Evolutionary conservation across 257 asterid species (phyloP), one percentile per base, ranked within the genome.

Genomic region (Solanum chmielewskii): DNA sequence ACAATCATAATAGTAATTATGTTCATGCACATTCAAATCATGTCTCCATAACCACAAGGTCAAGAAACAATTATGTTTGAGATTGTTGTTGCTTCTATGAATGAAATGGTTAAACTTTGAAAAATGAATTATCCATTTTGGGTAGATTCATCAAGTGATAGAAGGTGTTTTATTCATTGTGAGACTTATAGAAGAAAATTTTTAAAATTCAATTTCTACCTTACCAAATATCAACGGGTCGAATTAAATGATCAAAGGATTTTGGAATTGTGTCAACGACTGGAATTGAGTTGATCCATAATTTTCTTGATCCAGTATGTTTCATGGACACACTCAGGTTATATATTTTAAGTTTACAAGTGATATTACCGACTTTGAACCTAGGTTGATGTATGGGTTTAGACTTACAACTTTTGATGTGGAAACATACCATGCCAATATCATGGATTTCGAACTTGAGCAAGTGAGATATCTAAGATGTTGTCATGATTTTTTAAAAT

Each of bases 171-270:
- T 18, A 86, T 96, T 64, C 91, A 93, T 76, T 87, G 86, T 16
- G 94, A 92, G 33, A 89, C 89, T 78, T 94, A 96, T 83, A 92
- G 92, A 66, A 94, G 89, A 88, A 89, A 88, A 71, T 94, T 91
- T 44, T 93, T 94, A 45, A 92, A 89, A 25, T 25, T 88, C 37
- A 85, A 33, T 75, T 71, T 85, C 83, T 88, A 86, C 78, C 60
- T 90, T n/a, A 92, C 86, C 27, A 75, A 86, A 86, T 13, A 60
- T 93, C 49, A n/a, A 90, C 86, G 83, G 89, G 93, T 84, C 89
- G 97, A 78, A 89, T 87, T 31, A 98, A 95, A 90, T 96, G 98
- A 13, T 94, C 98, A 1, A 94, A 90, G 84, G 93, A 92, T 82
- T 91, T 93, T 11, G 93, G 91, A 15, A 88, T 90, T 91, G 96